These are phyloP conservation scores for Chimonanthus praecox DNA, from an alignment of 164 flowering plant genomes.

Conservation along the genomic window DNA sequence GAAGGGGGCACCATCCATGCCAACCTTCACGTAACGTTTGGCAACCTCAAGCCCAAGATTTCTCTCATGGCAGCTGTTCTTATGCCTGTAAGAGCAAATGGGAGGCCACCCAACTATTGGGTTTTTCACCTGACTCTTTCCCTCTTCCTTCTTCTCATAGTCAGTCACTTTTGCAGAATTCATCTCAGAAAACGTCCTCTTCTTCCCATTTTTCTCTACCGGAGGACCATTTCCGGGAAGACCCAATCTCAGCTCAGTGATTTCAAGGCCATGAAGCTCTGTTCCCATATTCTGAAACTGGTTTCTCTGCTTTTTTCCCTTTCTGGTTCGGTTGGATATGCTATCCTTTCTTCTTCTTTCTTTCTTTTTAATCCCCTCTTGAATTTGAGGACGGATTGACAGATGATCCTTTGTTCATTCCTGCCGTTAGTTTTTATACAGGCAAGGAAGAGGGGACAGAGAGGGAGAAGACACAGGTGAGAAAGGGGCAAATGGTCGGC, in stretches of 20 bases:
- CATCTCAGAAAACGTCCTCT: conserved; percentile 58
- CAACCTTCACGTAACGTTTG: conserved; percentile 60
- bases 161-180: conserved; percentile 2
- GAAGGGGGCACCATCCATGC: conserved; percentile 86
- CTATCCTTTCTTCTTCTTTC: too few species aligned
- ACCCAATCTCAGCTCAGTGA: conserved; percentile 78
- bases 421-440: conserved; percentile 13
- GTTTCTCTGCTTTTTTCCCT: not conserved
- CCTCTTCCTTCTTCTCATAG: conserved; percentile 6
- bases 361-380: not conserved
- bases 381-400: not conserved
- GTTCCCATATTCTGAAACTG: conserved; percentile 11
- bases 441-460: conserved; percentile 9
- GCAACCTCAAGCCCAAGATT: conserved; percentile 5
- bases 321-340: not conserved
- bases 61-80: conserved; percentile 25
- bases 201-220: conserved; percentile 39
- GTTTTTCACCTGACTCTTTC: conserved; percentile 22
- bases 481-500: conserved; percentile 37
- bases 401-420: not conserved
- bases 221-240: conserved; percentile 36
- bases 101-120: conserved; percentile 92
- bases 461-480: conserved; percentile 42
- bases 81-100: conserved; percentile 57
- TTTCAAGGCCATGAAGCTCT: conserved; percentile 49